Evolutionary conservation across 2,329 filamentous ascomycete species (phyloP).

Genomic region (Colletotrichum phormii): DNA sequence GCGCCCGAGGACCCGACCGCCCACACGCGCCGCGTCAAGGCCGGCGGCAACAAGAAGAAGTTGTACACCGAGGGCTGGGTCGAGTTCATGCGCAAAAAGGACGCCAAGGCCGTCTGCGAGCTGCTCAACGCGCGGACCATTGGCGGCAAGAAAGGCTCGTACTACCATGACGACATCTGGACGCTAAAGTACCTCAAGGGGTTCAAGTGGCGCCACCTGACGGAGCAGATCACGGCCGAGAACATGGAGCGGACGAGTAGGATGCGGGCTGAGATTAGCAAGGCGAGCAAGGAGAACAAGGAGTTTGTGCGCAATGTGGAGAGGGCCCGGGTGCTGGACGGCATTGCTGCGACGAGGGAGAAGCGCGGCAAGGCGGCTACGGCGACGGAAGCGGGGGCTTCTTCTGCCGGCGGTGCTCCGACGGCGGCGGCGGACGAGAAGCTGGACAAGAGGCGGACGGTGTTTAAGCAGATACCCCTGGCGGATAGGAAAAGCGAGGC

Average conservation of each 20-base stretch:
- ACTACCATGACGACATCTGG: constrained; percentile 90
- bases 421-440: constrained; percentile 32
- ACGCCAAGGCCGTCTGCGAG: constrained; percentile 82
- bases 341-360: constrained; percentile 73
- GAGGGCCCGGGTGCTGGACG: constrained; percentile 81
- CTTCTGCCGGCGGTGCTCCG: constrained; percentile 35
- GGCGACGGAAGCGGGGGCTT: constrained; percentile 38
- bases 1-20: constrained; percentile 78
- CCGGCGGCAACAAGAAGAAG: constrained; percentile 85
- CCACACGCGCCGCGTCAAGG: constrained; percentile 74
- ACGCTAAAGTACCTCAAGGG: constrained; percentile 84
- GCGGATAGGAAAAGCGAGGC: constrained; percentile 60
- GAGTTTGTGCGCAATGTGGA: constrained; percentile 84
- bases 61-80: constrained; percentile 90
- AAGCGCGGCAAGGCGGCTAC: constrained; percentile 52
- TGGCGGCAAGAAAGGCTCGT: constrained; percentile 85
- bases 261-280: constrained; percentile 81
- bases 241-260: constrained; percentile 82
- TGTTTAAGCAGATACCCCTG: constrained; percentile 76
- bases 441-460: constrained; percentile 53
- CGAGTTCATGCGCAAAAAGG: constrained; percentile 80
- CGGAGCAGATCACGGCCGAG: constrained; percentile 83
- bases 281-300: constrained; percentile 83
- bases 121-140: constrained; percentile 82
- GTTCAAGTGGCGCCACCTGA: constrained; percentile 84